These are phyloP conservation scores for Raphidocelis subcapitata DNA, from an alignment of 139 green algal species.

Conservation along the genomic window DNA sequence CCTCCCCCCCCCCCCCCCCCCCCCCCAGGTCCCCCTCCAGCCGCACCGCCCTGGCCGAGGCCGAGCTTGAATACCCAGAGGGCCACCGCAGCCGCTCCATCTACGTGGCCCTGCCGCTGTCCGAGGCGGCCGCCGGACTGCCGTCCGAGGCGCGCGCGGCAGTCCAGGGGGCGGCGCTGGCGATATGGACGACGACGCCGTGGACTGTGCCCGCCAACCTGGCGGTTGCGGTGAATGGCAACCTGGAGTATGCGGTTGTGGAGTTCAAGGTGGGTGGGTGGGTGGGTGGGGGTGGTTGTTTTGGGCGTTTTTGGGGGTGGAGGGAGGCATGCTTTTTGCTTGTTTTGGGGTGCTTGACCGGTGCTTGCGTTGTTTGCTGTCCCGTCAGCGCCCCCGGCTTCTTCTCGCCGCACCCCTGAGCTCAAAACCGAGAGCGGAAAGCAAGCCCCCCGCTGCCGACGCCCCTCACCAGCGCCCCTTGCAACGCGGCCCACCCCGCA, in stretches of 20 bases:
- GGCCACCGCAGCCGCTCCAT: conserved; percentile 84
- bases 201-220: conserved; percentile 99
- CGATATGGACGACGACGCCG: conserved; percentile 99
- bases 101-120: conserved; percentile 90
- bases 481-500: conserved; percentile 6
- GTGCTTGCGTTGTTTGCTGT: neutral
- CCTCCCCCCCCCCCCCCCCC: conserved; percentile 41
- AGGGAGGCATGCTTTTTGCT: neutral
- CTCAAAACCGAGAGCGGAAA: too few species aligned
- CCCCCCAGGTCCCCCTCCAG: conserved; percentile 97
- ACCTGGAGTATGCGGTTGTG: conserved; percentile 89
- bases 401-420: too few species aligned
- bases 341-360: neutral
- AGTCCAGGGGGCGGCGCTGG: conserved; percentile 52
- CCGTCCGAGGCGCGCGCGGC: conserved; percentile 5
- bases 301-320: neutral
- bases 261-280: conserved; percentile 34
- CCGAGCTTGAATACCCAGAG: conserved; percentile 98
- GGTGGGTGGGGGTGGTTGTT: neutral
- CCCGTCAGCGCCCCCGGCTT: neutral
- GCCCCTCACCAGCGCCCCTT: too few species aligned
- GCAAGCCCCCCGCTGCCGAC: too few species aligned
- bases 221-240: conserved; percentile 92
- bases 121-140: conserved; percentile 3
- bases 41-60: conserved; percentile 94